These are phyloP conservation scores for Gastrodia elata DNA, from an alignment of 106 monocot species.

Conservation along the genomic window DNA sequence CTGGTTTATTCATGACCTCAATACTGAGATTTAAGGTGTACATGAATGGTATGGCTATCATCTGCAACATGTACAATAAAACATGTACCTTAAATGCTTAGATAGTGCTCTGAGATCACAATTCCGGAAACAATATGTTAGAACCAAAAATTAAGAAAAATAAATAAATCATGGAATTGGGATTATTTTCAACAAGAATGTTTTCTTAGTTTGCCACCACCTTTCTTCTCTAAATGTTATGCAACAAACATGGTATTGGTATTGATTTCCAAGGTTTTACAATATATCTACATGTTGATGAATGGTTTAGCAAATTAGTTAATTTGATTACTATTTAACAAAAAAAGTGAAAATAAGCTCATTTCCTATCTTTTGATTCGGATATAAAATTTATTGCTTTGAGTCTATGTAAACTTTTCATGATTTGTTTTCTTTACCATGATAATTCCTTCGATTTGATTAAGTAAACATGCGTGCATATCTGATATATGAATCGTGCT, in stretches of 20 bases:
- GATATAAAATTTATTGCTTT: not conserved
- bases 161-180: not conserved
- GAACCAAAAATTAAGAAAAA: not conserved
- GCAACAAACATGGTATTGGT: not conserved
- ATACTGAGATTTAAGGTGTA: too few relatives aligned
- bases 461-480: not conserved
- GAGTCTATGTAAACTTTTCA: not conserved
- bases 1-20: too few relatives aligned
- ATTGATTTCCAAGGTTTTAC: not conserved
- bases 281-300: not conserved
- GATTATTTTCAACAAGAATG: not conserved
- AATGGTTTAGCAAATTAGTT: not conserved
- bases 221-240: not conserved
- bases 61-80: too few relatives aligned
- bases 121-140: too few relatives aligned
- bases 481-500: slow-evolving; percentile 4
- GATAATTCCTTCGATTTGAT: not conserved
- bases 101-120: too few relatives aligned
- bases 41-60: too few relatives aligned
- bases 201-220: not conserved
- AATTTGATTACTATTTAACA: not conserved
- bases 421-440: not conserved
- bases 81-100: too few relatives aligned
- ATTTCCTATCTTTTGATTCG: not conserved
- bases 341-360: not conserved